Evolutionary conservation across 2,329 filamentous ascomycete species (phyloP).

Genomic region (Scytalidium lignicola): DNA sequence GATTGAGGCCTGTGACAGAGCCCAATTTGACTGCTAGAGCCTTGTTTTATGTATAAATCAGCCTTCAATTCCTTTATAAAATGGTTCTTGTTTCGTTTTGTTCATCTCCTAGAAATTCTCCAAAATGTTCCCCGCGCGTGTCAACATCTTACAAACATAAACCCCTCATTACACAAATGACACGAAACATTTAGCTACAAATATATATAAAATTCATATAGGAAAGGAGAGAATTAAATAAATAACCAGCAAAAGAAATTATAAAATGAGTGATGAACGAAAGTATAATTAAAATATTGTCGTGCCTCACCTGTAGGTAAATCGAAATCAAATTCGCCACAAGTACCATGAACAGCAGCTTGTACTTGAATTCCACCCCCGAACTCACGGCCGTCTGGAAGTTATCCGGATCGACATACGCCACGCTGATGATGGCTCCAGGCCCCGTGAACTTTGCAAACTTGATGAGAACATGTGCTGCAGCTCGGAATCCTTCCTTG

Average conservation of each 20-base stretch:
- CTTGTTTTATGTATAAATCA: not conserved
- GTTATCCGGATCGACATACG: conserved; percentile 26
- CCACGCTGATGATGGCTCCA: conserved; percentile 25
- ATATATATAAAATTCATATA: too few species aligned
- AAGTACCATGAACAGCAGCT: conserved; percentile 14
- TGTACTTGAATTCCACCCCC: conserved; percentile 12
- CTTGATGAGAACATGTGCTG: conserved; percentile 8
- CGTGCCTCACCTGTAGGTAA: conserved; percentile 5
- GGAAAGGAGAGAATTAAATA: too few species aligned
- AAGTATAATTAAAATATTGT: too few species aligned
- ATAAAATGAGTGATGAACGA: too few species aligned
- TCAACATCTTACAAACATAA: too few species aligned
- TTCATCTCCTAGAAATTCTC: too few species aligned
- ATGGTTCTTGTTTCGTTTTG: too few species aligned
- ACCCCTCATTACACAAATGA: too few species aligned
- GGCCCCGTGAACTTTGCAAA: conserved; percentile 23
- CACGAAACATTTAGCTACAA: too few species aligned
- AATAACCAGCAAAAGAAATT: too few species aligned
- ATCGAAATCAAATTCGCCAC: conserved; percentile 12
- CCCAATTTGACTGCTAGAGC: conserved; percentile 27
- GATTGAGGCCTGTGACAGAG: conserved; percentile 45
- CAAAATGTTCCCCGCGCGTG: too few species aligned
- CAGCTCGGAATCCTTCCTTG: not conserved
- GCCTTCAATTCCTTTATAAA: too few species aligned
- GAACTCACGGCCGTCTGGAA: conserved; percentile 18